Evolutionary conservation across 1,284 basidiomycete genomes (phyloP), one percentile per base, ranked within the genome.

Genomic region (Taiwanofungus camphoratus): DNA sequence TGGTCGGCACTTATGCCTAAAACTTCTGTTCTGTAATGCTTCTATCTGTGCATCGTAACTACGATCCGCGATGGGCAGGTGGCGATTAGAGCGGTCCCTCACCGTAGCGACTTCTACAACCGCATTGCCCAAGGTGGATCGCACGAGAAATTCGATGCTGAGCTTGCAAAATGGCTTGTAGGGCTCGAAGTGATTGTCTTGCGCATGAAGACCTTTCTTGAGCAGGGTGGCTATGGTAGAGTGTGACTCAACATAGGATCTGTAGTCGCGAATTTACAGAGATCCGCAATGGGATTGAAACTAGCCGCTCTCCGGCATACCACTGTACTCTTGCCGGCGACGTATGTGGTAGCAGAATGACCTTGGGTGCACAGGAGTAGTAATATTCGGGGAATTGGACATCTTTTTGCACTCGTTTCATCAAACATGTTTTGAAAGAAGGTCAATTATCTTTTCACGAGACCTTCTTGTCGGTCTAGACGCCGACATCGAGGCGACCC

Each of bases 21-120:
- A 12, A 19, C 27, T 37, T 24, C 22, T 26, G 29, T 2, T 16
- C 30, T 26, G 3, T 23, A 18, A 12, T 21, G 36, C 43, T 45
- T 39, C 43, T 40, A 45, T 40, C 38, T 27, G 31, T 26, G 29
- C 29, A 44, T 44, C 42, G 36, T 34, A 36, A 12, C 23, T 36
- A 20, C 27, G 36, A 44, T 39, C 42, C 20, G 8, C 30, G 31
- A 36, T 43, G 39, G 26, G 36, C 45, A 95, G 90, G 77, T 97
- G 44, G 95, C 94, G 6, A 92, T 99, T 67, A 88, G 88, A 56
- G 90, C 94, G 0, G 94, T 89, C 49, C 95, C 95, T 2, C 81
- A 84, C 59, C 85, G 95, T 36, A 71, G 73, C 24, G 87, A 89
- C 49, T 97, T 99, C 62, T 92, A 92, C 65, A 68, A 70, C 36